Base-by-base conservation (phyloP, 306 rosid genomes). In the Notholithocarpus densiflorus region DNA sequence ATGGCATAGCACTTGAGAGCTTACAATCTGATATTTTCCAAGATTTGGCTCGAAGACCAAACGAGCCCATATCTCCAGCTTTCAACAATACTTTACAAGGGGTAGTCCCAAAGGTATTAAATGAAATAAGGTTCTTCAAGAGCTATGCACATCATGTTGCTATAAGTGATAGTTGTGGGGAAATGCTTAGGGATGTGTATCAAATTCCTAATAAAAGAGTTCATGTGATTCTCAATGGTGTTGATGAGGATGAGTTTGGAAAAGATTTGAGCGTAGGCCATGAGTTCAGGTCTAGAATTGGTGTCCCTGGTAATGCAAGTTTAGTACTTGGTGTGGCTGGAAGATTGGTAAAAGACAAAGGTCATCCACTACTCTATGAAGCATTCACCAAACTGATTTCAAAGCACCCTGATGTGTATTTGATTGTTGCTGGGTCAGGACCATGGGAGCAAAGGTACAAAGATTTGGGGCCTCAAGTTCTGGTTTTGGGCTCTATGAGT, bases 241-340 rank as follows among this genome's bases (percentile, higher is more conserved):
- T 95, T 55, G 90, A 92, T 61, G 95, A 87, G 7, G 86, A 73
- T 3, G 90, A 89, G 40, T 92, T 92, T 45, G 72, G 85, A 12
- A 86, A 82, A 31, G 97, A 92, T 53, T 69, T 48, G 2, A 81
- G 66, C 11, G 27, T 83, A 57, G 98, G 98, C 21, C 73, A 68
- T 17, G 85, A 85, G 18, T 93, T 95, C 65, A 85, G 86, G 77
- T 26, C 78, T 24, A 84, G 73, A 77, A 86, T 92, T 61, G 94
- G 97, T 0, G 80, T 92, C 26, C 97, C 98, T 0, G 80, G 59
- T 1, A 90, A 92, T 77, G 97, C 94, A 3, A 89, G 85, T 72
- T 71, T 95, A 61, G 95, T 95, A 1, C 86, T 95, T 53, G 98
- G 98, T 14, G 94, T 95, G n/a, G 98, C 98, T 3, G 98, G 98